These are phyloP conservation scores for Elaeagnus macrophylla DNA, from an alignment of 306 rosid species.

Conservation along the genomic window DNA sequence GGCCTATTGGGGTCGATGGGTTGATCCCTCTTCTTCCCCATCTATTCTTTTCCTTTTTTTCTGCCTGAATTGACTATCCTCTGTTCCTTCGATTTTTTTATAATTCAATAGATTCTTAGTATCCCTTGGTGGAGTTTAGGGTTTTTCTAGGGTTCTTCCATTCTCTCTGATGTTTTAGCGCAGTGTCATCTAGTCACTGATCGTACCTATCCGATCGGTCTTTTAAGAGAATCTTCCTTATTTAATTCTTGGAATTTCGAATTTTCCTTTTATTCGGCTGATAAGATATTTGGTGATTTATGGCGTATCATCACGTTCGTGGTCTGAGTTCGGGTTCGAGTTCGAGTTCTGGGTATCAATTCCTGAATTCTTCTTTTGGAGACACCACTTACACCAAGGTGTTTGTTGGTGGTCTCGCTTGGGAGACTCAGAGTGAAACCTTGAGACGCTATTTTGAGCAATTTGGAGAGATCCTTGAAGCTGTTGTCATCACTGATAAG, in stretches of 20 bases:
- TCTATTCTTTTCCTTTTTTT: slow-evolving; percentile 17
- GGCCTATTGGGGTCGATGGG: neutral
- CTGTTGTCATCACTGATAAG: slow-evolving; percentile 88
- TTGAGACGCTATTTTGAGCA: slow-evolving; percentile 78
- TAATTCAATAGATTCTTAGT: slow-evolving; percentile 28
- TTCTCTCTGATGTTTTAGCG: neutral
- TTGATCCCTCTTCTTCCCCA: slow-evolving; percentile 15
- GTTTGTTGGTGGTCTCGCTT: slow-evolving; percentile 91
- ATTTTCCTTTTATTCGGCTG: neutral
- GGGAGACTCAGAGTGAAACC: slow-evolving; percentile 95
- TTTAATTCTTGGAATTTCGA: neutral
- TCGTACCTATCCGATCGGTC: neutral
- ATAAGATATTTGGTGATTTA: slow-evolving; percentile 17
- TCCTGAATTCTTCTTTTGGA: slow-evolving; percentile 71
- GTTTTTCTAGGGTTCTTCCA: slow-evolving; percentile 21
- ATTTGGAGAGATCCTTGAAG: slow-evolving; percentile 88
- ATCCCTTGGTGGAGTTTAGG: slow-evolving; percentile 27
- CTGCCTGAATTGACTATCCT: slow-evolving; percentile 3
- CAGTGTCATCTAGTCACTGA: neutral
- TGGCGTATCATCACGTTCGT: slow-evolving; percentile 75
- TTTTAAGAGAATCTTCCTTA: slow-evolving; percentile 8
- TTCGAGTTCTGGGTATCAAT: slow-evolving; percentile 73
- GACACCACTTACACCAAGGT: slow-evolving; percentile 93
- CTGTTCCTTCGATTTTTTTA: slow-evolving; percentile 16
- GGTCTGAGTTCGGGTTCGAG: slow-evolving; percentile 77